Percentiles rank a stretch among this genome's conserved stretches.
phyloP scores from a whole-genome alignment of 1,284 basidiomycete species.

The Peniophora sp. region DNA sequence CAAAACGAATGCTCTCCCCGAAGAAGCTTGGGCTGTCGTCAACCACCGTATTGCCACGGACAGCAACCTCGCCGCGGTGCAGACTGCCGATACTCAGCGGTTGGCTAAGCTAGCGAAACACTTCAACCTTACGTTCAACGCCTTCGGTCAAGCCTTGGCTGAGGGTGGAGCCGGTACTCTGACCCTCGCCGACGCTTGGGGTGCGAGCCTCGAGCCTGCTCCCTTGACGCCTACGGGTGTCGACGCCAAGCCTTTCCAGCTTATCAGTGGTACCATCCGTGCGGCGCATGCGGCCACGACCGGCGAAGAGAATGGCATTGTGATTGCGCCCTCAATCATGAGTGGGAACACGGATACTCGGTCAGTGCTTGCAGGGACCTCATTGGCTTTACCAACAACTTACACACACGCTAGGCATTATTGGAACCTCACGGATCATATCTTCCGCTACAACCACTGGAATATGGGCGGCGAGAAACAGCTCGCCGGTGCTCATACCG shows the following conservation, averaged over 20 bases:
- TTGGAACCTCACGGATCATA: conserved; percentile 40
- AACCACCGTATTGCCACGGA: conserved; percentile 46
- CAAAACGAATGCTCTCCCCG: conserved; percentile 55
- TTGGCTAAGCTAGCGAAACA: conserved; percentile 33
- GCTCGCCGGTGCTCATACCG: conserved; percentile 49
- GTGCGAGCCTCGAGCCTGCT: conserved; percentile 43
- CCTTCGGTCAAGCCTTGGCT: conserved; percentile 30
- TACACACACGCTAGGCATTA: no score
- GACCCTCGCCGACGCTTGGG: conserved; percentile 34
- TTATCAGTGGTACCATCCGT: conserved; percentile 45
- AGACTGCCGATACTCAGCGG: conserved; percentile 31
- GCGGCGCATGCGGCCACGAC: conserved; percentile 16
- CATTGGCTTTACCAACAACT: no score
- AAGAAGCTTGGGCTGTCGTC: conserved; percentile 41
- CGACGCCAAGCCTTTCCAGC: conserved; percentile 34
- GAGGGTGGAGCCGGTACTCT: conserved; percentile 25
- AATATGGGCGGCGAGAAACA: conserved; percentile 24
- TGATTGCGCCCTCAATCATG: conserved; percentile 46
- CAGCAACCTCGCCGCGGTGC: conserved; percentile 32
- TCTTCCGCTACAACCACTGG: conserved; percentile 40
- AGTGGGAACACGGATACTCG: conserved; percentile 35
- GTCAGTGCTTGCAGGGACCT: not conserved
- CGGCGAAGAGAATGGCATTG: conserved; percentile 18
- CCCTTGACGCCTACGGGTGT: conserved; percentile 40
- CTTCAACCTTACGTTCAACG: conserved; percentile 37